Conservation (phyloP, 805 yeast species). For the Candida cerambycidarum region DNA sequence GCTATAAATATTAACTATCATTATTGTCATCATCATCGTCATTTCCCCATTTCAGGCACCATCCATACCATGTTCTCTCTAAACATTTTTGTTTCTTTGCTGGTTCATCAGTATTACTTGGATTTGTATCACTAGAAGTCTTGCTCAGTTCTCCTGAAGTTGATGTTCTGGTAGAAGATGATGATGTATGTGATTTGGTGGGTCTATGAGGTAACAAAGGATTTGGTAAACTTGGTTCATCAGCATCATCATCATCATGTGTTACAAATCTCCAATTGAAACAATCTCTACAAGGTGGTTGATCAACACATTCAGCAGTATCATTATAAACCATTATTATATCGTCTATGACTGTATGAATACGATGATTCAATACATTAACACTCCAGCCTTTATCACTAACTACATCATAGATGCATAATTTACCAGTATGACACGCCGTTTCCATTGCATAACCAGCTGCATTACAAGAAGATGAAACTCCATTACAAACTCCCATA, state of each 20-base stretch:
- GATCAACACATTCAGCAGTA: conserved; percentile 70
- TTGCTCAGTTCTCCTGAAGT: conserved; percentile 1
- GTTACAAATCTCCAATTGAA: conserved; percentile 80
- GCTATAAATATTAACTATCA: neutral
- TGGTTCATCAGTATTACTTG: conserved; percentile 20
- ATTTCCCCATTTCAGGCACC: conserved; percentile 50
- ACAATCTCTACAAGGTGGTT: conserved; percentile 88
- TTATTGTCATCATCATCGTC: conserved; percentile 21
- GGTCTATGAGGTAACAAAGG: conserved; percentile 30
- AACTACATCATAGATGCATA: conserved; percentile 87
- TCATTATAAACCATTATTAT: conserved; percentile 69
- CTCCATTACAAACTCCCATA: conserved; percentile 97
- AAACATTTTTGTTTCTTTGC: conserved; percentile 45
- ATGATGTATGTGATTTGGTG: conserved; percentile 12
- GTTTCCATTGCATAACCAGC: conserved; percentile 98
- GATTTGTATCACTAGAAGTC: conserved; percentile 3
- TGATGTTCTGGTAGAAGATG: conserved; percentile 14
- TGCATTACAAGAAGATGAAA: conserved; percentile 80
- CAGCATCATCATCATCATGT: conserved; percentile 42
- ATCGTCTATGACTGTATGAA: conserved; percentile 86
- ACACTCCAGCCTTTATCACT: conserved; percentile 90
- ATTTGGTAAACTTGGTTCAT: conserved; percentile 38
- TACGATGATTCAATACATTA: conserved; percentile 82
- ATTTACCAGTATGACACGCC: conserved; percentile 86
- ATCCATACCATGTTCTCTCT: conserved; percentile 67